phyloP scores from a whole-genome alignment of 805 yeast genomes.

The Yarrowia sp. region DNA sequence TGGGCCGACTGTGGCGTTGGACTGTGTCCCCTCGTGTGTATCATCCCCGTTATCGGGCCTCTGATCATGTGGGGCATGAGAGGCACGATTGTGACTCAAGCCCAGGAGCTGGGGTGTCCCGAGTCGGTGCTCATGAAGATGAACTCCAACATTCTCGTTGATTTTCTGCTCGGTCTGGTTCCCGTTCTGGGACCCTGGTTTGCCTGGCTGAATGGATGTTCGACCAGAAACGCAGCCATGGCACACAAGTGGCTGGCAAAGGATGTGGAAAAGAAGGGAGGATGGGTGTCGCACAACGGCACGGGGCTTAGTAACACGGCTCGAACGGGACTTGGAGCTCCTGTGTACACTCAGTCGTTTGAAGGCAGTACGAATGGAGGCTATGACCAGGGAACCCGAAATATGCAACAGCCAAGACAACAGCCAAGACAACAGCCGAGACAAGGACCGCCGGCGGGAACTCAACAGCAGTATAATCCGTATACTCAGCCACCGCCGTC shows the following conservation, averaged over 20 bases:
- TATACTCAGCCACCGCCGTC: background rate
- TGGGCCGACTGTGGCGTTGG: constrained; percentile 69
- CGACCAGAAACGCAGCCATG: constrained; percentile 80
- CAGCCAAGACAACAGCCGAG: background rate
- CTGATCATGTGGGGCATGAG: constrained; percentile 74
- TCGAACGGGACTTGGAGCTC: background rate
- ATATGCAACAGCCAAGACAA: background rate
- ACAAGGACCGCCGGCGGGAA: background rate
- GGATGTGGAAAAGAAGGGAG: constrained; percentile 14
- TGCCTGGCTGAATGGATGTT: constrained; percentile 79
- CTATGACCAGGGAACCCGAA: background rate
- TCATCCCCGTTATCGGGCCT: constrained; percentile 86
- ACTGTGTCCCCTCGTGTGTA: constrained; percentile 64
- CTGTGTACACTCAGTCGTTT: background rate
- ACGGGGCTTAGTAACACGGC: background rate
- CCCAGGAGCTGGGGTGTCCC: constrained; percentile 60
- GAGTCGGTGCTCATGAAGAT: constrained; percentile 57
- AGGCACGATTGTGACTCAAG: constrained; percentile 58
- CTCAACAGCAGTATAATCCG: constrained; percentile 1
- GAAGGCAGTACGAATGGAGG: background rate
- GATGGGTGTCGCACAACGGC: constrained; percentile 9
- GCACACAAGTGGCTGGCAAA: constrained; percentile 12
- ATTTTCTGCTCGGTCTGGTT: constrained; percentile 68
- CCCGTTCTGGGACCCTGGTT: constrained; percentile 78
- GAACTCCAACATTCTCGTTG: constrained; percentile 72